These are phyloP conservation scores for Pichia sp. DNA, from an alignment of 1,139 yeast species.

Conservation along the genomic window DNA sequence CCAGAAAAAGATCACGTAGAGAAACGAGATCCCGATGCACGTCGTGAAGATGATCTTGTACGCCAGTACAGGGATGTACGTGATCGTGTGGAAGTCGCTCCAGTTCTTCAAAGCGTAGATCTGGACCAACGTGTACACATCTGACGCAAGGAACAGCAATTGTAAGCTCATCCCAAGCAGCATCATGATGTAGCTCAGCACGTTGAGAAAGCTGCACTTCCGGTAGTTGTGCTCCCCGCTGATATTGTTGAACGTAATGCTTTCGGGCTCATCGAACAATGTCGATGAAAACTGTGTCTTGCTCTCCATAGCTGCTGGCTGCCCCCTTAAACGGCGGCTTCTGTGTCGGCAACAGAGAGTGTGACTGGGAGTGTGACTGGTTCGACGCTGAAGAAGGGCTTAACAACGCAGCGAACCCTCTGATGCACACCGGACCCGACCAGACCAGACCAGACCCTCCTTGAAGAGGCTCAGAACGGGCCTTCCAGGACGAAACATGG, in stretches of 20 bases:
- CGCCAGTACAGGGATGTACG: conserved; percentile 55
- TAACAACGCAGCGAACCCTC: no score
- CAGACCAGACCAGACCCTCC: no score
- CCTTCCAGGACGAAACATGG: neutral
- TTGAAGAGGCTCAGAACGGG: neutral
- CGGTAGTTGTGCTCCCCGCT: conserved; percentile 46
- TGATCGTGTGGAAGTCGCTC: conserved; percentile 49
- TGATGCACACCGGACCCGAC: neutral
- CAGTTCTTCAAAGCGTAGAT: conserved; percentile 73
- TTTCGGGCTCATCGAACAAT: conserved; percentile 19
- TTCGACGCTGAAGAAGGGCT: no score
- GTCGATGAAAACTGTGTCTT: conserved; percentile 1
- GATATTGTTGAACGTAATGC: conserved; percentile 31
- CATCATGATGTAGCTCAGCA: conserved; percentile 50
- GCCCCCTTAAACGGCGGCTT: neutral
- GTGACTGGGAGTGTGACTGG: neutral
- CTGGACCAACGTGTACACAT: conserved; percentile 74
- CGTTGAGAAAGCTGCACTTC: conserved; percentile 49
- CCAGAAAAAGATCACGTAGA: conserved; percentile 54
- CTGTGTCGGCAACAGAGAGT: neutral
- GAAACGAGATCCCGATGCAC: conserved; percentile 73
- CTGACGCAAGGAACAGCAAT: conserved; percentile 60
- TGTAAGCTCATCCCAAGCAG: conserved; percentile 51
- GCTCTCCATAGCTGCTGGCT: neutral
- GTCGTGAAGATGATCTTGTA: conserved; percentile 83